A percentile compares a stretch with the other conserved stretches of the same genome.
These are phyloP conservation scores for Graphiopsis chlorocephala DNA, from an alignment of 2,329 filamentous ascomycete species.

Conservation along the genomic window DNA sequence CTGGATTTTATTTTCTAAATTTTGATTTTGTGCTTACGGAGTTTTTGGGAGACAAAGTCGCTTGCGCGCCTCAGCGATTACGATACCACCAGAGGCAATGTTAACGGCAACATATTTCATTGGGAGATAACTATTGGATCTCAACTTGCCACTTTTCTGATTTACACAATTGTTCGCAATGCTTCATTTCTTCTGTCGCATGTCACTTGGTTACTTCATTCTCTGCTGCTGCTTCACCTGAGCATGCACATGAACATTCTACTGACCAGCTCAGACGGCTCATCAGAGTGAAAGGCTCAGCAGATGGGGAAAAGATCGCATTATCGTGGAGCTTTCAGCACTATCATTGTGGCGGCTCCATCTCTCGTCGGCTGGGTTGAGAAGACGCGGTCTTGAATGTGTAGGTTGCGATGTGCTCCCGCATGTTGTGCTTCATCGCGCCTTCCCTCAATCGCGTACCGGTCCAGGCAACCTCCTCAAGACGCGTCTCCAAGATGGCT, in stretches of 20 bases:
- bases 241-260: neutral
- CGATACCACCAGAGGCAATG: slow-evolving; percentile 6
- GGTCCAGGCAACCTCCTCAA: neutral
- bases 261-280: neutral
- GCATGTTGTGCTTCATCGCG: neutral
- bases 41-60: slow-evolving; percentile 16
- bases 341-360: neutral
- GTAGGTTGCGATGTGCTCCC: neutral
- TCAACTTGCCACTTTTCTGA: neutral
- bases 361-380: neutral
- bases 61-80: slow-evolving; percentile 4
- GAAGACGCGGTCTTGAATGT: neutral
- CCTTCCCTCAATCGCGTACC: neutral
- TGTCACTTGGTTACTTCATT: neutral
- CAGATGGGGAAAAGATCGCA: neutral
- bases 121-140: neutral
- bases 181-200: neutral
- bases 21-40: slow-evolving; percentile 16
- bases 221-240: neutral
- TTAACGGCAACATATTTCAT: neutral
- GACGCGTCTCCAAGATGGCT: neutral
- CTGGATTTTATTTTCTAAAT: slow-evolving; percentile 1
- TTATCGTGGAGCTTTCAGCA: neutral
- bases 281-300: neutral
- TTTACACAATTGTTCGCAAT: neutral